phyloP scores from a whole-genome alignment of 1,284 basidiomycete genomes.

The Rhodotorula sp. region DNA sequence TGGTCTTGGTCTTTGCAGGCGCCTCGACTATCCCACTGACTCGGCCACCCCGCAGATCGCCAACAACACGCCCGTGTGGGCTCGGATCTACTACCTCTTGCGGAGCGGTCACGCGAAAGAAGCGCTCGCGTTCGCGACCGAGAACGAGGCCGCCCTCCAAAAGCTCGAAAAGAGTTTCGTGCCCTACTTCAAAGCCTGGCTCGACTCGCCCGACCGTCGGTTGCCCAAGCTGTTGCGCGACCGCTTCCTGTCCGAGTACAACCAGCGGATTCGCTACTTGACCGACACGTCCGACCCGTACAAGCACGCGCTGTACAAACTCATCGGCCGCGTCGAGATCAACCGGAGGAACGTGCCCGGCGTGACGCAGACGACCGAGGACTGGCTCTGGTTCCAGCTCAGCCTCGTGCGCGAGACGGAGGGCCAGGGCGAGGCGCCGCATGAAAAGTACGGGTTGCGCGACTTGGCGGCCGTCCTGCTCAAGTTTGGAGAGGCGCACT shows the following conservation, averaged over 20 bases:
- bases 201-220: constrained; percentile 74
- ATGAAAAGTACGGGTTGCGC: constrained; percentile 65
- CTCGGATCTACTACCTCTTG: constrained; percentile 84
- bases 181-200: constrained; percentile 78
- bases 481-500: constrained; percentile 87
- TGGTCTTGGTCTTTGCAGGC: constrained; percentile 36
- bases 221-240: constrained; percentile 78
- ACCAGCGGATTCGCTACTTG: constrained; percentile 85
- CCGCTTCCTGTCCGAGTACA: constrained; percentile 82
- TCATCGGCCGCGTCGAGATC: constrained; percentile 90
- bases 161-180: constrained; percentile 81
- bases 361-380: constrained; percentile 89
- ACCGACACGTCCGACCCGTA: constrained; percentile 71
- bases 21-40: background rate
- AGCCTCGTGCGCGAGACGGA: constrained; percentile 61
- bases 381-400: constrained; percentile 99
- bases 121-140: constrained; percentile 72
- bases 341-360: constrained; percentile 73
- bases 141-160: constrained; percentile 72
- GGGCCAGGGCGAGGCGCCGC: constrained; percentile 59
- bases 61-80: constrained; percentile 85
- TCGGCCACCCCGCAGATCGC: constrained; percentile 59
- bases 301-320: constrained; percentile 92
- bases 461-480: constrained; percentile 77
- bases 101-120: constrained; percentile 80